Evolutionary conservation across 306 rosid genomes (phyloP), one percentile per base, ranked within the genome.

Genomic region (Biancaea sappan): DNA sequence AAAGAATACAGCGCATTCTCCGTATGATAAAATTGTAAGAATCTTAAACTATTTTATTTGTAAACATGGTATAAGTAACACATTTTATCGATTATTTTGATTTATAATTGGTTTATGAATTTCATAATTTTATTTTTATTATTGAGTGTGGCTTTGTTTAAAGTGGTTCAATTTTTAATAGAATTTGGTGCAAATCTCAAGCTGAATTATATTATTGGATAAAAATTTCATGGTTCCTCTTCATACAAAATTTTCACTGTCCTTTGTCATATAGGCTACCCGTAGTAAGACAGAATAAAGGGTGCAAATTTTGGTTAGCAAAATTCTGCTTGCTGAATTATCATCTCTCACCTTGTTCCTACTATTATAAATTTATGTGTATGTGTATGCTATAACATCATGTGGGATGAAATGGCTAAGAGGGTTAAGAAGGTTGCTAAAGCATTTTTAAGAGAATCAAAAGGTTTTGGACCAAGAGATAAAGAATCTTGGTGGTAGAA

Each of bases 1-100:
- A 19, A 92, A 87, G 88, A 70, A 60, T 44, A 64, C 75, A 2
- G 41, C 21, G 4, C 41, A 67, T 59, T 62, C 82, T 81, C 79
- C 73, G 8, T 72, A 64, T 21, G 97, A 86, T 25, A 86, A 81
- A 83, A 81, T 90, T 83, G 99, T 95, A 92, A 92, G 99, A 69
- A 75, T 74, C 75, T 80, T 44, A 62, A 64, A 31, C 52, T 61
- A 28, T 57, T 77, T 48, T 48, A 73, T 69, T 71, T 59, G 72
- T 40, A 29, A 66, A 58, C 29, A 71, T 74, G 38, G 38, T 65
- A 34, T 44, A 21, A 46, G 40, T 61, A 37, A 26, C 82, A 5
- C 7, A 54, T 34, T 22, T 58, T 37, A 54, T 48, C 16, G 16
- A 19, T 38, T 35, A 12, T 76, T 60, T 38, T 47, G 16, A 32